Conservation (phyloP, 352 stramenopile species). For the Phytopythium ostracodes region DNA sequence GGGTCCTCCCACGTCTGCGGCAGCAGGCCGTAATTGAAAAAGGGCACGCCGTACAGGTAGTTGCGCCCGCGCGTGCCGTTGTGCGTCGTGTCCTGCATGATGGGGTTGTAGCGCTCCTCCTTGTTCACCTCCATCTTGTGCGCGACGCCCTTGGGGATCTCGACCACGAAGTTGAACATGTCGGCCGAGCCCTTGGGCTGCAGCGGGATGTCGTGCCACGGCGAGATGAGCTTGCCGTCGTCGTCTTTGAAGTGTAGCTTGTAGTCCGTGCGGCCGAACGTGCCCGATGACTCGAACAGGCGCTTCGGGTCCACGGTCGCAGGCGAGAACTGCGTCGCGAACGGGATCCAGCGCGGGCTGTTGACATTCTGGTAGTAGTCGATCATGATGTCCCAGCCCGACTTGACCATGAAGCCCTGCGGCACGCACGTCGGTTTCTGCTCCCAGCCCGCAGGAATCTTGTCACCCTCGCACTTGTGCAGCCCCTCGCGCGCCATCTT, state of each 20-base stretch:
- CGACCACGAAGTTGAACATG: conserved; percentile 96
- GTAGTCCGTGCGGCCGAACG: conserved; percentile 72
- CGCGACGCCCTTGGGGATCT: conserved; percentile 97
- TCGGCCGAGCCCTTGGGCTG: conserved; percentile 55
- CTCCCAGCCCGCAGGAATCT: conserved; percentile 69
- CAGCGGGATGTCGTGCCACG: conserved; percentile 97
- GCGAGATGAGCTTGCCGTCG: conserved; percentile 83
- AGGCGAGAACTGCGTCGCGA: conserved; percentile 64
- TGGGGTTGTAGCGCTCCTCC: conserved; percentile 91
- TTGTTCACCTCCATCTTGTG: conserved; percentile 99
- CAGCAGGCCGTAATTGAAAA: conserved; percentile 99
- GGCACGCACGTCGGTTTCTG: conserved; percentile 91
- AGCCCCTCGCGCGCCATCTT: conserved; percentile 94
- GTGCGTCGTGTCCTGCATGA: conserved; percentile 99
- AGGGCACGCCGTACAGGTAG: conserved; percentile 96
- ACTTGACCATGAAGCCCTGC: conserved; percentile 98
- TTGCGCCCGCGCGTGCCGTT: conserved; percentile 91
- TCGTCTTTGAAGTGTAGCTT: conserved; percentile 73
- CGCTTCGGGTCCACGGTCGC: conserved; percentile 39
- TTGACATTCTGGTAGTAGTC: conserved; percentile 98
- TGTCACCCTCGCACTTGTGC: conserved; percentile 81
- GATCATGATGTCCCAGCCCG: conserved; percentile 97
- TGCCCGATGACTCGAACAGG: conserved; percentile 51
- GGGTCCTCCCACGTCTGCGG: conserved; percentile 99
- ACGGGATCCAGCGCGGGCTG: conserved; percentile 75